Evolutionary conservation across 345 rosid genomes (phyloP).

Genomic region (Adansonia digitata): DNA sequence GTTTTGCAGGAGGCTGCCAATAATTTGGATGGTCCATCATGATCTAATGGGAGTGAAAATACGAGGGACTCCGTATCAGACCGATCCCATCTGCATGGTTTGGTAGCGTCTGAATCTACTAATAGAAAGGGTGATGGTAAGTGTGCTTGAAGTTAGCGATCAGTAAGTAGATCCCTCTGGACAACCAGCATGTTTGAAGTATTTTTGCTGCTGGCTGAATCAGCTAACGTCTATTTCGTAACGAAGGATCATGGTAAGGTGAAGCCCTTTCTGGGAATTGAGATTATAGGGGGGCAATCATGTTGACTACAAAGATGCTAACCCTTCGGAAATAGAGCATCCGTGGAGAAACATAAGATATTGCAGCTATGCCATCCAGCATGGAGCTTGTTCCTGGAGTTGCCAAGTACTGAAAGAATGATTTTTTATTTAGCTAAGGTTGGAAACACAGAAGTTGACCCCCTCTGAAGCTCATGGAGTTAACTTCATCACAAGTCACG

Average conservation of each 20-base stretch:
- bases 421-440: not conserved
- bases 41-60: slow-evolving; percentile 9
- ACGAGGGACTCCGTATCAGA: slow-evolving; percentile 7
- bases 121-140: not conserved
- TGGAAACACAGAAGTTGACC: slow-evolving; percentile 3
- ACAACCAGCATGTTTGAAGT: not conserved
- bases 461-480: not conserved
- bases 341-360: slow-evolving; percentile 8
- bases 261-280: slow-evolving; percentile 10
- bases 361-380: slow-evolving; percentile 12
- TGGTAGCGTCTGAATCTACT: slow-evolving; percentile 11
- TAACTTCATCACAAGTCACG: not conserved
- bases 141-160: too few relatives aligned
- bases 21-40: slow-evolving; percentile 5
- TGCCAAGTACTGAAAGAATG: slow-evolving; percentile 3
- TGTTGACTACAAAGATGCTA: slow-evolving; percentile 3
- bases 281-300: slow-evolving; percentile 6
- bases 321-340: slow-evolving; percentile 6
- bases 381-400: not conserved
- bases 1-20: slow-evolving; percentile 11
- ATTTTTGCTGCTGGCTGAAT: not conserved
- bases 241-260: slow-evolving; percentile 9
- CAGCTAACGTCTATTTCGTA: slow-evolving; percentile 13
- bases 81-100: not conserved
- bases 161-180: too few relatives aligned